These are phyloP conservation scores for Multifurca ochricompacta DNA, from an alignment of 768 basidiomycete genomes.

Conservation along the genomic window DNA sequence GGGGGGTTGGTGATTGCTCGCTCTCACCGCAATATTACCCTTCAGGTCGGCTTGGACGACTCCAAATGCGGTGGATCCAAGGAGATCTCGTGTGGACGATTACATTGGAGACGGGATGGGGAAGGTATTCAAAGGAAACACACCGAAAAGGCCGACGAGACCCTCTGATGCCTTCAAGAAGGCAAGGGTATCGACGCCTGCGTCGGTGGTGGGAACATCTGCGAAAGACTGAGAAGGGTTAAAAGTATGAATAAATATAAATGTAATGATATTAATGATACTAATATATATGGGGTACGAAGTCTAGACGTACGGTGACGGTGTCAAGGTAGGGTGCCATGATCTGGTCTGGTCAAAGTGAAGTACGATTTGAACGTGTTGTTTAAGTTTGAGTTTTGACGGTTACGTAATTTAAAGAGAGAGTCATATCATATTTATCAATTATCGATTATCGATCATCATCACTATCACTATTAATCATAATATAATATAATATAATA, in stretches of 20 bases:
- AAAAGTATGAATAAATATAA: not conserved
- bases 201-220: slow-evolving; percentile 78
- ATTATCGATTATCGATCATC: no score
- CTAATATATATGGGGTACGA: no score
- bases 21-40: slow-evolving; percentile 81
- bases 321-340: slow-evolving; percentile 76
- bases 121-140: slow-evolving; percentile 21
- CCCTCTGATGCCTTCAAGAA: slow-evolving; percentile 89
- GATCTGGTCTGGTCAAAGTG: no score
- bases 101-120: not conserved
- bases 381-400: slow-evolving; percentile 13
- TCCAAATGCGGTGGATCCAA: slow-evolving; percentile 77
- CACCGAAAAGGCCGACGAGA: slow-evolving; percentile 87
- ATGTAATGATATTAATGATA: no score
- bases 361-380: slow-evolving; percentile 11
- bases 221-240: slow-evolving; percentile 67
- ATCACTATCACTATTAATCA: no score
- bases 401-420: slow-evolving; percentile 16
- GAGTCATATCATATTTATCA: no score
- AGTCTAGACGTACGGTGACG: slow-evolving; percentile 43
- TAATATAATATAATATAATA: no score
- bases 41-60: slow-evolving; percentile 81
- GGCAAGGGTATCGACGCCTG: slow-evolving; percentile 77
- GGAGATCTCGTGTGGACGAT: slow-evolving; percentile 48
- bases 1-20: not conserved